These are phyloP conservation scores for Trichoderma guizhouense DNA, from an alignment of 2,329 filamentous ascomycete genomes.

Conservation along the genomic window DNA sequence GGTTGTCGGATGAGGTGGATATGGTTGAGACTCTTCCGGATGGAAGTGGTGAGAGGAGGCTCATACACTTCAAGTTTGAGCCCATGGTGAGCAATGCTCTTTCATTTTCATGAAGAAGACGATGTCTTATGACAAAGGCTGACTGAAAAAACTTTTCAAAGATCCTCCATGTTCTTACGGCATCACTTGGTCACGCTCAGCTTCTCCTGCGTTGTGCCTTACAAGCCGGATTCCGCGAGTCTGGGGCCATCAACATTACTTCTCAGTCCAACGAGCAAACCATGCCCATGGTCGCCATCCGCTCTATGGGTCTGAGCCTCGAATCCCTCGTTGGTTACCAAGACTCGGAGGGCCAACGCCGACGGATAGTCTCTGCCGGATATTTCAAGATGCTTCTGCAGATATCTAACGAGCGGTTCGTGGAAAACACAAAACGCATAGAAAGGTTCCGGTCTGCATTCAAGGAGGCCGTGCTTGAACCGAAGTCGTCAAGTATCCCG, in stretches of 20 bases:
- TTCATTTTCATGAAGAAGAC: no score
- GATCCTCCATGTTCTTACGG: conserved; percentile 85
- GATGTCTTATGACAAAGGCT: neutral
- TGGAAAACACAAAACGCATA: conserved; percentile 65
- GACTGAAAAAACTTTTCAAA: conserved; percentile 34
- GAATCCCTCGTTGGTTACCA: conserved; percentile 72
- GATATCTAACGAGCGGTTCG: conserved; percentile 73
- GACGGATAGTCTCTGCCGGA: conserved; percentile 56
- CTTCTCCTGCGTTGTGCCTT: conserved; percentile 71
- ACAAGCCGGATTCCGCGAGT: conserved; percentile 84
- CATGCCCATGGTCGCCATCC: conserved; percentile 76
- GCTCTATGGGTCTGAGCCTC: conserved; percentile 77
- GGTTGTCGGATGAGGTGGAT: conserved; percentile 23
- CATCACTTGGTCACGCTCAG: conserved; percentile 72
- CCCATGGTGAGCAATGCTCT: conserved; percentile 69
- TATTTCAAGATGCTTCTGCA: conserved; percentile 66
- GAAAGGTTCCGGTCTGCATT: conserved; percentile 59
- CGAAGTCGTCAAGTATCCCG: conserved; percentile 21
- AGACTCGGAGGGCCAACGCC: conserved; percentile 34
- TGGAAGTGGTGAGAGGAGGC: conserved; percentile 33
- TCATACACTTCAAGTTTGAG: conserved; percentile 88
- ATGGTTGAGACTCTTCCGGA: neutral
- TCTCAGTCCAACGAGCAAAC: conserved; percentile 33
- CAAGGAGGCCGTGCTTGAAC: conserved; percentile 30
- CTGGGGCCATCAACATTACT: conserved; percentile 70